Conservation (phyloP, 2,329 filamentous ascomycete species). For the Scedosporium dehoogii region DNA sequence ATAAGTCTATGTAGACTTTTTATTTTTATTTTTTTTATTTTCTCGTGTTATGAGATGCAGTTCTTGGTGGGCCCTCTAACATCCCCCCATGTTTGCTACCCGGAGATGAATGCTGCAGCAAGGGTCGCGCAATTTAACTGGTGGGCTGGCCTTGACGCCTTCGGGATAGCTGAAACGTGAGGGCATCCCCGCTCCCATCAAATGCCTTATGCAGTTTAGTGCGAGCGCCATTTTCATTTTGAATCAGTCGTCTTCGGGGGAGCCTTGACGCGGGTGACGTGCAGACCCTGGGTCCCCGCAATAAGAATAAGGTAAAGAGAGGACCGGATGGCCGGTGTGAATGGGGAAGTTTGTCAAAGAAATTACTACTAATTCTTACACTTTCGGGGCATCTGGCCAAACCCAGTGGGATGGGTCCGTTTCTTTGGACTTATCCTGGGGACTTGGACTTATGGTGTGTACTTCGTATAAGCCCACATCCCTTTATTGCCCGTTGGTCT, state of each 20-base stretch:
- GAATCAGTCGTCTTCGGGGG: not conserved
- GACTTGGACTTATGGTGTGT: too few species aligned
- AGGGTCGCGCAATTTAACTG: not conserved
- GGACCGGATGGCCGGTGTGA: too few species aligned
- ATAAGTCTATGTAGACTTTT: too few species aligned
- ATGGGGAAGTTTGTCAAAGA: too few species aligned
- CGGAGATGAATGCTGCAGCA: not conserved
- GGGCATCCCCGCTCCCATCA: not conserved
- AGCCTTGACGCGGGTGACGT: not conserved
- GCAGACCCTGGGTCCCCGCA: not conserved
- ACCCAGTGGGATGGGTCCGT: not conserved
- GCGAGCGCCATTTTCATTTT: not conserved
- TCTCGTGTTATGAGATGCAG: not conserved
- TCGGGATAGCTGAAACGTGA: conserved; percentile 1
- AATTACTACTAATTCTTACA: too few species aligned
- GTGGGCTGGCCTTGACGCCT: not conserved
- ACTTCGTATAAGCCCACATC: too few species aligned
- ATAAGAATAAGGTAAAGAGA: too few species aligned
- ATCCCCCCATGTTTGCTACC: not conserved
- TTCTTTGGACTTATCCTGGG: not conserved
- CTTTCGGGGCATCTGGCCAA: not conserved
- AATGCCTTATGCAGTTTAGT: not conserved
- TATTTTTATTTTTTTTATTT: too few species aligned
- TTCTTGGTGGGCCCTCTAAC: not conserved
- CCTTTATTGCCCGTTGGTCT: too few species aligned